Base-by-base conservation (phyloP, 768 basidiomycete species). In the Lentinula raphanica region DNA sequence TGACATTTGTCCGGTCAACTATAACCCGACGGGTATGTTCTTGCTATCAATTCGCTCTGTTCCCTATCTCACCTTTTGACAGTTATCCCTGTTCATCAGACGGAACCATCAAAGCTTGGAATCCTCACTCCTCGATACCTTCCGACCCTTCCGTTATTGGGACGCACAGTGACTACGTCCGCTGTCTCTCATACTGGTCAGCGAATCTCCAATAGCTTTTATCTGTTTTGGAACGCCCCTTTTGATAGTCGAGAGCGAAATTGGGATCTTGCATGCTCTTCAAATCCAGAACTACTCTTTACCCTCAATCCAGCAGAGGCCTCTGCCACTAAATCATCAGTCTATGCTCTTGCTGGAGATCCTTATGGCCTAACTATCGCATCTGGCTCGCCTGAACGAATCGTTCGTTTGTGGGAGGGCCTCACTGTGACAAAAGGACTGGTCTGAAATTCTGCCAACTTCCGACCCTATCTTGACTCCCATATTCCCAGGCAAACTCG, bases 1-100 rank as follows among this genome's bases (percentile, higher is more conserved):
- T 67, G 96, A 98, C 65, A 83, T 98, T 48, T 67, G 94, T 2
- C 79, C 98, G 17, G 94, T 92, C 73, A 95, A 98, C 67, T 79
- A 85, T 60, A 94, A 97, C 63, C 94, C 95, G 68, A 97, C 90
- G 3, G 76, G 91, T 88, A 49, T 44, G 84, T 72, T 1, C 44
- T n/a, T 35, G 38, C 3, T 32, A 44, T n/a, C 59, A 15, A 42
- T 17, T 38, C 38, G 8, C 23, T 19, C 19, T 38, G 19, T 31
- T 19, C 45, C 42, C 49, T 61, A 57, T 67, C 29, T 17, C 28
- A 38, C n/a, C 39, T 21, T 15, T 40, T 42, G 15, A 3, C 62
- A 86, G 91, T 98, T 45, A 81, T 98, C 39, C 93, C 95, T 57
- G 94, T 0, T 98, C 97, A 0, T 96, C 95, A 2, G 96, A 98